phyloP scores from a whole-genome alignment of 1,284 basidiomycete genomes.

The Malassezia sympodialis region DNA sequence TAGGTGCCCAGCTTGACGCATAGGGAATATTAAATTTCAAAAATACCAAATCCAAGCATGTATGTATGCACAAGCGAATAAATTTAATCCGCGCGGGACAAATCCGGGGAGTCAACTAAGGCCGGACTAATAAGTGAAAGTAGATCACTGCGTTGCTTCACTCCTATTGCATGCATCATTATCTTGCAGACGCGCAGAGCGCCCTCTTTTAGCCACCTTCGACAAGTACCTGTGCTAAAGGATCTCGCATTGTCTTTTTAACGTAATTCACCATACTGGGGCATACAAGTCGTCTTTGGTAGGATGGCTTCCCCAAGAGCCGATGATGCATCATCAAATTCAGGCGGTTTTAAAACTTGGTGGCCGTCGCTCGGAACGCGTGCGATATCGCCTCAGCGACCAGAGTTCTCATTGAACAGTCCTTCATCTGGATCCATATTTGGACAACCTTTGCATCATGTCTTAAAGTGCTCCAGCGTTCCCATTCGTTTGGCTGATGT shows the following conservation, averaged over 20 bases:
- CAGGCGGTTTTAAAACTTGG: slow-evolving; percentile 6
- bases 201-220: background rate
- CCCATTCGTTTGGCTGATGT: slow-evolving; percentile 82
- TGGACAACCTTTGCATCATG: slow-evolving; percentile 70
- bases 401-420: background rate
- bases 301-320: slow-evolving; percentile 2
- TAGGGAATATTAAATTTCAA: background rate
- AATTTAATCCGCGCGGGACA: background rate
- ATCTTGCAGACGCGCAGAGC: background rate
- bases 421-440: slow-evolving; percentile 54
- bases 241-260: background rate
- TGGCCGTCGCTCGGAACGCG: slow-evolving; percentile 10
- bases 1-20: background rate
- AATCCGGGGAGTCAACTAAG: background rate
- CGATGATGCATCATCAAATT: slow-evolving; percentile 1
- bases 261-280: background rate
- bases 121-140: background rate
- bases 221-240: background rate
- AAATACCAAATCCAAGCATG: background rate
- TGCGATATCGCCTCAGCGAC: background rate
- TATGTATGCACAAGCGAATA: background rate
- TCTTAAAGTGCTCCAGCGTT: slow-evolving; percentile 74
- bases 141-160: background rate
- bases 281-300: background rate
- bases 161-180: slow-evolving; percentile 6